These are phyloP conservation scores for Tillandsia leiboldiana DNA, from an alignment of 176 grass and related monocot species.

Conservation along the genomic window DNA sequence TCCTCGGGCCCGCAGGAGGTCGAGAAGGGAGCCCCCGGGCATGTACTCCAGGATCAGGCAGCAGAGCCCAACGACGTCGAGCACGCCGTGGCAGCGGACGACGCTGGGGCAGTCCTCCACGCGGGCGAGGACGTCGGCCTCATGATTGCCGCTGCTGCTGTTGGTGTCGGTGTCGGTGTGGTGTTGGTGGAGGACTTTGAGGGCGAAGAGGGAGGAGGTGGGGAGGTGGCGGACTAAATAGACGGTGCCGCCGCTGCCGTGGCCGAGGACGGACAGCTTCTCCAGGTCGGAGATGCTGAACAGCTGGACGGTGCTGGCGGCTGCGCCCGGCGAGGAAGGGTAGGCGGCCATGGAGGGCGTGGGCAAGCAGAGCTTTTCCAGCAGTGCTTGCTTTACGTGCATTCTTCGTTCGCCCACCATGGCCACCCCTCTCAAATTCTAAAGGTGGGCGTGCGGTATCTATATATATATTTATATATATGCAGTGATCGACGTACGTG, in stretches of 20 bases:
- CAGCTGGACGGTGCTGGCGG: background rate
- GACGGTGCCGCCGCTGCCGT: conserved; percentile 28
- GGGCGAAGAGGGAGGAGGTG: conserved; percentile 17
- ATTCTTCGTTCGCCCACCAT: conserved; percentile 4
- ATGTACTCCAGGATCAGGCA: conserved; percentile 30
- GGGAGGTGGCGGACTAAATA: conserved; percentile 26
- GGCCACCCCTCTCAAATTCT: no score
- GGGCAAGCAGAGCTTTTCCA: background rate
- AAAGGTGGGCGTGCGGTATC: no score
- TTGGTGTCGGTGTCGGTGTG: background rate
- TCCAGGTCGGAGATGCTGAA: conserved; percentile 20
- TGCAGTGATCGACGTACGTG: no score
- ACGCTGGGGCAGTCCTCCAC: conserved; percentile 21
- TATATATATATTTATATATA: no score
- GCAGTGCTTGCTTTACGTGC: background rate
- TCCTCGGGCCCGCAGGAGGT: conserved; percentile 13
- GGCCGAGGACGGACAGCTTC: conserved; percentile 23
- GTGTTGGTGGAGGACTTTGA: conserved; percentile 23
- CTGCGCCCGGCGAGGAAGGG: background rate
- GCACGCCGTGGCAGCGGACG: conserved; percentile 21
- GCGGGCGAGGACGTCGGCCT: conserved; percentile 21
- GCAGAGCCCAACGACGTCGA: background rate
- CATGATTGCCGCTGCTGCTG: background rate
- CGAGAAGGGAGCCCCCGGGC: conserved; percentile 16
- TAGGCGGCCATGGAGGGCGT: background rate